Conservation (phyloP, 192 early-diverging fungal genomes). For the Glomus cerebriforme region DNA sequence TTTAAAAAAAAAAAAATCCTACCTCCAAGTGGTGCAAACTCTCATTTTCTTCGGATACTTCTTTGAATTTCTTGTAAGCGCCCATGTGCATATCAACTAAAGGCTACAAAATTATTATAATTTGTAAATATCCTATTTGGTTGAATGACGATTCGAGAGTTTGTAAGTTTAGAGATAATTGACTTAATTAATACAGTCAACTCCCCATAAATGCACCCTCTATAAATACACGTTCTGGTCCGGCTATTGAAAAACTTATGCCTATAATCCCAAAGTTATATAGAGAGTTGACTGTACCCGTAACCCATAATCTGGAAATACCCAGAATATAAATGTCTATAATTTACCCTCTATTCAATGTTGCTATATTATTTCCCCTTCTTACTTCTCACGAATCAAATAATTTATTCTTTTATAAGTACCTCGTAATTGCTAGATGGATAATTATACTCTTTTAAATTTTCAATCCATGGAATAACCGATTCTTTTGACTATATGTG, state of each 20-base stretch:
- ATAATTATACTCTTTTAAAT: constrained; percentile 39
- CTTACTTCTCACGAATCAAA: too few relatives aligned
- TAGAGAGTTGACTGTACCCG: too few relatives aligned
- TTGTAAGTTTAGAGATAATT: background rate
- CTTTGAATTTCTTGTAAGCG: constrained; percentile 44
- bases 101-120: constrained; percentile 22
- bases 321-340: too few relatives aligned
- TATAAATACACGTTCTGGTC: too few relatives aligned
- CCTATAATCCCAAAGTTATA: too few relatives aligned
- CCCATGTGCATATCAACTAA: constrained; percentile 47
- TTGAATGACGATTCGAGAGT: background rate
- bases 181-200: too few relatives aligned
- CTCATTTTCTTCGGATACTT: constrained; percentile 42
- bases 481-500: constrained; percentile 31
- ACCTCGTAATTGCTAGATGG: constrained; percentile 38
- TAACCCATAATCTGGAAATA: too few relatives aligned
- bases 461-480: constrained; percentile 41
- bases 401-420: background rate
- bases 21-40: constrained; percentile 21
- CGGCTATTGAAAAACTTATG: too few relatives aligned
- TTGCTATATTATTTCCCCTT: too few relatives aligned
- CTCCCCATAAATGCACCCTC: too few relatives aligned
- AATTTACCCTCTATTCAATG: too few relatives aligned
- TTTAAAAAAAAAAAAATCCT: background rate
- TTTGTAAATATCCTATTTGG: background rate